phyloP scores from a whole-genome alignment of 2,329 filamentous ascomycete species.

The Coniochaeta hoffmannii region DNA sequence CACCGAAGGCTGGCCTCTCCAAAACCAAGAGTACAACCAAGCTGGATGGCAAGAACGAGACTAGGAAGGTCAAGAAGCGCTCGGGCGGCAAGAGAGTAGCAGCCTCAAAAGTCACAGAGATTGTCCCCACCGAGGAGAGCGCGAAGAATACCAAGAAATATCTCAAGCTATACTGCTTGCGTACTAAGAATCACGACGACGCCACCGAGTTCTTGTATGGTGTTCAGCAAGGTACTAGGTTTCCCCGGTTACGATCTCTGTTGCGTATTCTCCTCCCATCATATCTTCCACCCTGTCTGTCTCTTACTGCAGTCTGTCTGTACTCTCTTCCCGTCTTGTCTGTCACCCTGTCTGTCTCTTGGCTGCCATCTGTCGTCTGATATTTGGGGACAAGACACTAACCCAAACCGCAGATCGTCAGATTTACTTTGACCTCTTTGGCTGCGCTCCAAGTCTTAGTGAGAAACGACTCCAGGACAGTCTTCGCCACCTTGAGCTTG shows the following conservation, averaged over 20 bases:
- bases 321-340: no score
- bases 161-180: conserved; percentile 1
- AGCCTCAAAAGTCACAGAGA: not conserved
- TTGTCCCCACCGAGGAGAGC: not conserved
- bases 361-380: no score
- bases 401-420: not conserved
- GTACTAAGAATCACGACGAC: not conserved
- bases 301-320: no score
- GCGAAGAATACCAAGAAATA: not conserved
- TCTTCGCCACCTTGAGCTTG: conserved; percentile 7
- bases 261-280: not conserved
- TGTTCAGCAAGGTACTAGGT: not conserved
- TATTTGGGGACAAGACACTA: not conserved
- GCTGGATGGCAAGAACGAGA: not conserved
- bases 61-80: not conserved
- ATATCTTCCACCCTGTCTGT: no score
- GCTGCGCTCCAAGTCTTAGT: conserved; percentile 1
- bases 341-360: no score
- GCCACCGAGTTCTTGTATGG: conserved; percentile 1
- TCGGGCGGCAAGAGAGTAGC: not conserved
- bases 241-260: not conserved
- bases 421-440: conserved; percentile 8
- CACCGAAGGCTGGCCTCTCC: not conserved
- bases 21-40: not conserved
- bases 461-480: not conserved